These are phyloP conservation scores for Moricandia moricandioides DNA, from an alignment of 345 rosid species.

Conservation along the genomic window DNA sequence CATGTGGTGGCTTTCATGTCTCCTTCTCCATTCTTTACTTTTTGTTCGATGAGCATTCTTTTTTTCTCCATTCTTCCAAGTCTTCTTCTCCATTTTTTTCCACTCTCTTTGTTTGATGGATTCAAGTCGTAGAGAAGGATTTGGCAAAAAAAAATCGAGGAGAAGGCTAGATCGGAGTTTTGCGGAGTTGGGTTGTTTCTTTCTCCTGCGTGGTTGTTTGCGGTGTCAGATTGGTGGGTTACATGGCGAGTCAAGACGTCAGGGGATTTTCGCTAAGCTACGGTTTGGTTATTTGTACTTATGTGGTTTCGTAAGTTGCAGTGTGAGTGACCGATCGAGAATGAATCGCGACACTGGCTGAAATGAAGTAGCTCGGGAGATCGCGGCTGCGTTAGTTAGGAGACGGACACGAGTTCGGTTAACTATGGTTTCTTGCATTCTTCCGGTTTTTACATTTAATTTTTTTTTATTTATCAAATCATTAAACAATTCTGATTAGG, in stretches of 20 bases:
- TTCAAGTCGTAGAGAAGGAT: background rate
- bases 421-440: background rate
- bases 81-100: background rate
- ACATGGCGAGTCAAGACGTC: background rate
- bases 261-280: background rate
- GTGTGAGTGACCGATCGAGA: background rate
- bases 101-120: background rate
- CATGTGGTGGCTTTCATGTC: no score
- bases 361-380: background rate
- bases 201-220: background rate
- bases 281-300: no score
- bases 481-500: no score
- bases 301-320: background rate
- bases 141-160: no score
- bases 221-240: background rate
- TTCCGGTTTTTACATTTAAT: no score
- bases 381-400: background rate
- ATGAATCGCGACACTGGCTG: background rate
- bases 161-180: background rate
- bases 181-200: background rate
- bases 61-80: no score
- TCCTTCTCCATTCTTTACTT: no score
- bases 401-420: background rate
- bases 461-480: no score
- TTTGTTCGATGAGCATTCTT: no score